phyloP scores from a whole-genome alignment of 352 stramenopile species.

The Plasmopara viticola region DNA sequence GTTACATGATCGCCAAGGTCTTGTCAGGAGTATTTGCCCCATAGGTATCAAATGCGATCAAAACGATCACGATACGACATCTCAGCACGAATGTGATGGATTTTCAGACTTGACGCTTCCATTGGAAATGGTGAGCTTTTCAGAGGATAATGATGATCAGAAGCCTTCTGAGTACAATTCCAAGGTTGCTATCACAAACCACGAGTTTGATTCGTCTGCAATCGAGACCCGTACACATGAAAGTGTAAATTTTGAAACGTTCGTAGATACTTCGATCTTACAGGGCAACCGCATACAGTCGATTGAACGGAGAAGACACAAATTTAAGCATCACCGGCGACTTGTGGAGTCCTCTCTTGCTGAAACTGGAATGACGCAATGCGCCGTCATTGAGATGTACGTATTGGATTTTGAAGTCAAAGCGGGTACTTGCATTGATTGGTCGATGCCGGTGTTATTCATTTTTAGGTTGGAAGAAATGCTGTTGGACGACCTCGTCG shows the following conservation, averaged over 20 bases:
- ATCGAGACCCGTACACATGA: constrained; percentile 1
- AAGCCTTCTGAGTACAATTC: neutral
- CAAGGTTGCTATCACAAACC: neutral
- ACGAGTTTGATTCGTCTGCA: neutral
- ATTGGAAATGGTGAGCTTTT: constrained; percentile 33
- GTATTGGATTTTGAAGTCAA: constrained; percentile 7
- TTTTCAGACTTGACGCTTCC: constrained; percentile 28
- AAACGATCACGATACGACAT: neutral
- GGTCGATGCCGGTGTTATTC: neutral
- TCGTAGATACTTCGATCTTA: constrained; percentile 17
- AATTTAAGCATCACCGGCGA: constrained; percentile 46
- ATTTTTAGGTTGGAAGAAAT: constrained; percentile 36
- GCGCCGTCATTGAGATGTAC: constrained; percentile 56
- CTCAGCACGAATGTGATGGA: neutral
- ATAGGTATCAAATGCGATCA: constrained; percentile 13
- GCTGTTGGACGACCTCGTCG: constrained; percentile 35
- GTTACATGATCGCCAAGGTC: constrained; percentile 33
- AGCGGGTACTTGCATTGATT: neutral
- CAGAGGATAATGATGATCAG: neutral
- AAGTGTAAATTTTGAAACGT: neutral
- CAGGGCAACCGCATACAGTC: constrained; percentile 16
- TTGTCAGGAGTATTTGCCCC: constrained; percentile 21
- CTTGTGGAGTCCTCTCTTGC: constrained; percentile 52
- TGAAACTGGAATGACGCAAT: constrained; percentile 52
- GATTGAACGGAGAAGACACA: constrained; percentile 44